Base-by-base conservation (phyloP, 441 rosid species). In the Eutrema salsugineum region DNA sequence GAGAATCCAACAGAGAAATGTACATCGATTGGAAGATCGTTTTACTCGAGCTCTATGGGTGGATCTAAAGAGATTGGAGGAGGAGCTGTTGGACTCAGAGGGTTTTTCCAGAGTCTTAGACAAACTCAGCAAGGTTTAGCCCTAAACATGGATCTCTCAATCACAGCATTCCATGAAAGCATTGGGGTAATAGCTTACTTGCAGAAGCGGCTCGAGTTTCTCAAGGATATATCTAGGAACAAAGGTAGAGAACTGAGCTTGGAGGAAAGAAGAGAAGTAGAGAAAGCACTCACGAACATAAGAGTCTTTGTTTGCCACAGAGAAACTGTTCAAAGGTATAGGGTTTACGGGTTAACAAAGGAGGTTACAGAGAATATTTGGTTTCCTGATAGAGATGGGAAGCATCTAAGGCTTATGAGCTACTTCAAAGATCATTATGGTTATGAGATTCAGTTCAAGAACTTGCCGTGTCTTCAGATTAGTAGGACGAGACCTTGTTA, bases 91-190 rank as follows among this genome's bases (percentile, higher is more conserved):
- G 99, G 97, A 68, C 78, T 89, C 70, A 85, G 96, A 84, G 99
- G 99, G 0, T 94, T 91, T 79, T 91, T 94, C 78, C 99, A 94
- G 82, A 91, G 99, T 71, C 89, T 94, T 12, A 80, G 99, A 62
- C 96, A 93, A 44, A 91, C 96, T 6, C 96, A 94, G 54, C 99
- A 94, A 85, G 99, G 99, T 49, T 78, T 94, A 58, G 89, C 97
- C 44, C 97, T 94, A 43, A 94, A 94, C 68, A 84, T 91, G 15
- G 99, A 94, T 78, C 89, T 91, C 68, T 90, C 97, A 32, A 84
- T 94, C 39, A 88, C 93, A 55, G 94, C 99, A 55, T 94, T 91
- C 65, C 97, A 91, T 65, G 97, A 91, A 70, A 90, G 99, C 77
- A 91, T 91, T 22, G 97, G 97, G 16, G 97, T 94, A 32, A 86